Evolutionary conservation across 2,329 filamentous ascomycete species (phyloP), one percentile per base, ranked within the genome.

Genomic region (Penicillium psychrosexuale): DNA sequence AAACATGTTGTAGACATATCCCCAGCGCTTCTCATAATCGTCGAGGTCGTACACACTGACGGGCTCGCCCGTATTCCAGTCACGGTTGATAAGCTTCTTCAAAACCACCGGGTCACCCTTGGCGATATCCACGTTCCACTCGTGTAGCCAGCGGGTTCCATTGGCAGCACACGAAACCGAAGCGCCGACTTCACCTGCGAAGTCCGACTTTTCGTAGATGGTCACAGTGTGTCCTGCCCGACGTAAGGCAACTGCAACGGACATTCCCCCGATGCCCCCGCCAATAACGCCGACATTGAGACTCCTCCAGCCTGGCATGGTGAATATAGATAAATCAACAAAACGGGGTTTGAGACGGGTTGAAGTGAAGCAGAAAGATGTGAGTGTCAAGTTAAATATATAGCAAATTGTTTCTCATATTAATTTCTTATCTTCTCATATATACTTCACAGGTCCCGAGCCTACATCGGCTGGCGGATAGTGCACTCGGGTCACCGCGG

Each of bases 81-180:
- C 85, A 3, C 83, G 80, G 67, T 84, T 87, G 73, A 89, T 88
- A 49, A 89, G 78, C 64, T 84, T 84, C 69, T 78, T 78, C 46
- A 89, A 72, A 1, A 88, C 74, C 1, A 89, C 86, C 0, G 85
- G 85, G 54, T 87, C 82, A 8, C 85, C 86, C 63, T 83, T 84
- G 13, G 74, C 73, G 1, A 89, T 76, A 62, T 89, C 83, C 1
- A 89, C 84, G 0, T 75, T 76, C 86, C 86, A 89, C 67, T 87
- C 84, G 57, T 87, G 81, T 8, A 89, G 74, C 85, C 85, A 89
- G 44, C 84, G 78, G 1, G 85, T 86, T 8, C 86, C 86, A 62
- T 89, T 89, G 9, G 86, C 85, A 1, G 86, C 86, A 62, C 85
- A 88, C 0, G 82, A 85, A 0, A 88, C 80, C 0, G 85, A 87